phyloP scores from a whole-genome alignment of 2,329 filamentous ascomycete genomes.

The Geoglossum cookeanum region DNA sequence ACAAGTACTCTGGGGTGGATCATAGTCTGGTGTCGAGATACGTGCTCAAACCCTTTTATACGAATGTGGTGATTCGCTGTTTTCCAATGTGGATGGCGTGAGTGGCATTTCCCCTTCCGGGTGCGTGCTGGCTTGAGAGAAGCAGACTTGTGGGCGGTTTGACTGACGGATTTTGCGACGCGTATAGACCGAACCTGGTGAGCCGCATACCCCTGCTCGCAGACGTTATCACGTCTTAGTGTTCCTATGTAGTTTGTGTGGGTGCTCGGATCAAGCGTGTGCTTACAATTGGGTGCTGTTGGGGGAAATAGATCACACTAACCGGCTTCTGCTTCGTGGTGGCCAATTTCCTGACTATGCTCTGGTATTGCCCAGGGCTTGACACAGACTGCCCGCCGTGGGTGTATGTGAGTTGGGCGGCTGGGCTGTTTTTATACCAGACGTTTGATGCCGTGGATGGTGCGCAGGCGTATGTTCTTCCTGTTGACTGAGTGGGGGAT shows the following conservation, averaged over 20 bases:
- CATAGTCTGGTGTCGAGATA: conserved; percentile 80
- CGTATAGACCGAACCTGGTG: conserved; percentile 28
- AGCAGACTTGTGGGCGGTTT: background rate
- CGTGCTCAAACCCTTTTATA: conserved; percentile 95
- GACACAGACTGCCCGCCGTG: conserved; percentile 85
- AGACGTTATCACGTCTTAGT: too few species aligned
- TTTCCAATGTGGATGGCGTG: conserved; percentile 91
- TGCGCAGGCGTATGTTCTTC: conserved; percentile 55
- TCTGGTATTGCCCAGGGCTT: conserved; percentile 91
- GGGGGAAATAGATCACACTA: conserved; percentile 50
- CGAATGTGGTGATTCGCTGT: conserved; percentile 75
- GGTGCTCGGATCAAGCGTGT: background rate
- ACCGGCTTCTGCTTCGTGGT: conserved; percentile 82
- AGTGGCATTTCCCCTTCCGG: conserved; percentile 17
- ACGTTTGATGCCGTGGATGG: conserved; percentile 97
- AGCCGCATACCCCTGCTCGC: conserved; percentile 8
- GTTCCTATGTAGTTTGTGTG: background rate
- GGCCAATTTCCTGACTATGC: conserved; percentile 69
- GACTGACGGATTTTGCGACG: background rate
- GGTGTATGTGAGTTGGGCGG: conserved; percentile 86
- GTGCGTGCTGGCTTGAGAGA: background rate
- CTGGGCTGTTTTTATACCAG: conserved; percentile 87
- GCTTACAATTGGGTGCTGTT: background rate
- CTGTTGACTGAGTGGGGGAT: background rate
- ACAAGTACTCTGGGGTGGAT: conserved; percentile 47